phyloP scores from a whole-genome alignment of 73 alveolate species.

The Paraurostyla sp. region DNA sequence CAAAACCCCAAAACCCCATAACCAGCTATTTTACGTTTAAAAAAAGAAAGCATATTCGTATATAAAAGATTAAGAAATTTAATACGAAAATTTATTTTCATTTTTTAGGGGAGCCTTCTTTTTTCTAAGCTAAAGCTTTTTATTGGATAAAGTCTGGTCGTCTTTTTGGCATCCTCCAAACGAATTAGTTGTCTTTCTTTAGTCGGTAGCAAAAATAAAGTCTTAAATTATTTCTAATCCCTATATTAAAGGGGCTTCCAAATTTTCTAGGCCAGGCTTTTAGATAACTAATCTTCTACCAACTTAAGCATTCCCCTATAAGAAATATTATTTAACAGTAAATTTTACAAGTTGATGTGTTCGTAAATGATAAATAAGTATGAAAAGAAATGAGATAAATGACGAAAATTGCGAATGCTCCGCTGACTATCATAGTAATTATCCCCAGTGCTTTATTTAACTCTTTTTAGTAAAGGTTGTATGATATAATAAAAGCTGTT shows the following conservation, averaged over 20 bases:
- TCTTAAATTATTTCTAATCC: slow-evolving; percentile 36
- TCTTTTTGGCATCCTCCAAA: slow-evolving; percentile 63
- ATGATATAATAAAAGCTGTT: slow-evolving; percentile 24
- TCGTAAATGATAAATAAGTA: slow-evolving; percentile 18
- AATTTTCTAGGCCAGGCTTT: slow-evolving; percentile 60
- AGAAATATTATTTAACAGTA: not conserved
- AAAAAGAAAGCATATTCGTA: too few relatives aligned
- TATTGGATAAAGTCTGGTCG: slow-evolving; percentile 1
- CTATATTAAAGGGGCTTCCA: slow-evolving; percentile 69
- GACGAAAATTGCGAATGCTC: not conserved
- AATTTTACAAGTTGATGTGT: slow-evolving; percentile 77
- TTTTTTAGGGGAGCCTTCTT: too few relatives aligned
- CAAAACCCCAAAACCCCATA: too few relatives aligned
- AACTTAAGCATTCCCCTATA: slow-evolving; percentile 75
- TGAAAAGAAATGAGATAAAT: not conserved
- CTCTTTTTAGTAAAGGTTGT: not conserved
- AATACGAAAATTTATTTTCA: too few relatives aligned
- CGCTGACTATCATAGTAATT: not conserved
- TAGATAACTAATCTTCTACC: slow-evolving; percentile 79
- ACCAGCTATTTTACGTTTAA: too few relatives aligned
- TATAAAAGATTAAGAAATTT: too few relatives aligned
- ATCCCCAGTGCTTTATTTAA: not conserved
- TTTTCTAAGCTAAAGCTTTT: too few relatives aligned
- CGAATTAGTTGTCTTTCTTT: slow-evolving; percentile 41
- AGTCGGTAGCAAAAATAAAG: slow-evolving; percentile 56